Evolutionary conservation across 106 monocot genomes (phyloP).

Genomic region (Apostasia shenzhenica): DNA sequence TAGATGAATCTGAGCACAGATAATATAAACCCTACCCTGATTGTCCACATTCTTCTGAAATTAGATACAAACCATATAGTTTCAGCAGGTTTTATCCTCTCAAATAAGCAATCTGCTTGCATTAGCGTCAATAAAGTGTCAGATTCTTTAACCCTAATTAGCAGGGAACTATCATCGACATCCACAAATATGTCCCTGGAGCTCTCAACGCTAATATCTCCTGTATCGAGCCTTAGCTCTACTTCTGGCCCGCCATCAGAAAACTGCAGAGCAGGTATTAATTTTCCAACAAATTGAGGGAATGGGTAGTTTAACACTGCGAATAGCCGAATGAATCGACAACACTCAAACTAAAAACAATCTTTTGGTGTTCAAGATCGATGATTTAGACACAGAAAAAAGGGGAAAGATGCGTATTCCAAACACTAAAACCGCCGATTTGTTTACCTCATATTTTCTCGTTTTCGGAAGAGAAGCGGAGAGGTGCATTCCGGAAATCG

Average conservation of each 20-base stretch:
- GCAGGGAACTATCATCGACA: conserved; percentile 53
- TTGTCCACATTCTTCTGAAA: background rate
- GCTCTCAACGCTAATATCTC: conserved; percentile 25
- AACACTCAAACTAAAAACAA: background rate
- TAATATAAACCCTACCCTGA: background rate
- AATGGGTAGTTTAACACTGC: background rate
- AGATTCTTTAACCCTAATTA: conserved; percentile 50
- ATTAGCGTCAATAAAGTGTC: conserved; percentile 50
- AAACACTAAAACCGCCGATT: background rate
- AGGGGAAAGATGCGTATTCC: no score
- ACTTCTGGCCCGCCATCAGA: conserved; percentile 46
- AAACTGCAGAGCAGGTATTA: conserved; percentile 34
- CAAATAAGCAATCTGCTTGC: conserved; percentile 48
- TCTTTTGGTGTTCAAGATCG: background rate
- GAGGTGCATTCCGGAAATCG: conserved; percentile 12
- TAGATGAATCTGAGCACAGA: background rate
- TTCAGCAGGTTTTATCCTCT: conserved; percentile 75
- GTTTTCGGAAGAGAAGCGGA: conserved; percentile 10
- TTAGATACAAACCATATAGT: conserved; percentile 70
- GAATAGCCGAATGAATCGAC: background rate
- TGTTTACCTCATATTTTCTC: conserved; percentile 33
- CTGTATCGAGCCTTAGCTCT: conserved; percentile 57
- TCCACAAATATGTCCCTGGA: conserved; percentile 69
- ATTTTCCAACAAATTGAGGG: background rate
- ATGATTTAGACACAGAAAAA: background rate